Percentiles rank a stretch among this genome's conserved stretches.
Evolutionary conservation across 1,284 basidiomycete species (phyloP).

Genomic region (Prillingera fragicola): DNA sequence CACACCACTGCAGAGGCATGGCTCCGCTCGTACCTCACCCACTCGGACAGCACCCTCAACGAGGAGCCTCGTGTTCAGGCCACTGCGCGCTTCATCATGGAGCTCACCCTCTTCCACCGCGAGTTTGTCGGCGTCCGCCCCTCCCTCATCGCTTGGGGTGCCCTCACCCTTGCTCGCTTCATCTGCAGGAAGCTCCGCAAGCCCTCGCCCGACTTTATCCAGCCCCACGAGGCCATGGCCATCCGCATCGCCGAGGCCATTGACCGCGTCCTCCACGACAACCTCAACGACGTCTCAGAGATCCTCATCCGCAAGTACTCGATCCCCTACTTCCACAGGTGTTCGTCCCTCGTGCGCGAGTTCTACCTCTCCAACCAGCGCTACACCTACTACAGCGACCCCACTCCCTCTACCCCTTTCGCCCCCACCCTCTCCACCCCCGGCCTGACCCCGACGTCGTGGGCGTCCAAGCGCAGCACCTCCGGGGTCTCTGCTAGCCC

Average conservation of each 20-base stretch:
- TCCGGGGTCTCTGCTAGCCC: conserved; percentile 30
- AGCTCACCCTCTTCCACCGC: conserved; percentile 93
- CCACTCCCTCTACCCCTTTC: conserved; percentile 36
- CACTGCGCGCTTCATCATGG: conserved; percentile 95
- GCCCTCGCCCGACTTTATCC: conserved; percentile 49
- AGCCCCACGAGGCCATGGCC: conserved; percentile 25
- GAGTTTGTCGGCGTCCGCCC: conserved; percentile 85
- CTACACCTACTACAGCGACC: conserved; percentile 42
- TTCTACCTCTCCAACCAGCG: conserved; percentile 64
- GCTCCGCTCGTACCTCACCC: conserved; percentile 59
- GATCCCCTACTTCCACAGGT: conserved; percentile 87
- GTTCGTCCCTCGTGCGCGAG: conserved; percentile 84
- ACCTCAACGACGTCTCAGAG: conserved; percentile 83
- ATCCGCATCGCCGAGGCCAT: conserved; percentile 63
- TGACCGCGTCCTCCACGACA: conserved; percentile 75
- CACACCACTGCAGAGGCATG: conserved; percentile 97
- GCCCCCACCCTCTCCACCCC: conserved; percentile 33
- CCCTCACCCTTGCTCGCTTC: conserved; percentile 81
- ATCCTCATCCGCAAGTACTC: conserved; percentile 97
- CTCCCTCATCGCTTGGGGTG: conserved; percentile 79
- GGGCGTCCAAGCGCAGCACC: conserved; percentile 20
- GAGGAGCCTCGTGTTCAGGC: conserved; percentile 88
- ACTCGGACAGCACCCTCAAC: conserved; percentile 53
- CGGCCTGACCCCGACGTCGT: conserved; percentile 39
- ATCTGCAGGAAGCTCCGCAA: conserved; percentile 72